These are phyloP conservation scores for Tetrahymena borealis DNA, from an alignment of 73 alveolate species.

Conservation along the genomic window DNA sequence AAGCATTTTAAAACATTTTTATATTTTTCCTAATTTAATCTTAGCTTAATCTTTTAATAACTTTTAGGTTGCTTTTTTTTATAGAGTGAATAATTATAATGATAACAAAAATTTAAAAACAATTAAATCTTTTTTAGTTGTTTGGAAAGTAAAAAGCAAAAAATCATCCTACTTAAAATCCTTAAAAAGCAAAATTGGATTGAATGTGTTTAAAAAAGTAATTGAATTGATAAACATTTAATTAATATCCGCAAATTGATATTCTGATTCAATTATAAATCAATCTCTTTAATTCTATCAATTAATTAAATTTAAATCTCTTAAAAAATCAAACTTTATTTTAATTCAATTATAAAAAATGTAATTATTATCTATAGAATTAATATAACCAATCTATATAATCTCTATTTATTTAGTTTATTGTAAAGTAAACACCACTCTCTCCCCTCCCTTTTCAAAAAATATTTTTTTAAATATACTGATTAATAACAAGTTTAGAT, in stretches of 20 bases:
- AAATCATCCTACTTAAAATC: neutral
- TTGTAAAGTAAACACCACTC: too few relatives aligned
- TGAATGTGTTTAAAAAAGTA: neutral
- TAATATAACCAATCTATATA: too few relatives aligned
- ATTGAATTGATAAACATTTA: neutral
- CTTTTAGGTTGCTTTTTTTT: neutral
- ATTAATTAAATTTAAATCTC: too few relatives aligned
- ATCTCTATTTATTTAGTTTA: too few relatives aligned
- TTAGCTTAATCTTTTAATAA: too few relatives aligned
- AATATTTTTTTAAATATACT: too few relatives aligned
- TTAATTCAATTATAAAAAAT: too few relatives aligned
- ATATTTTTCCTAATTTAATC: neutral
- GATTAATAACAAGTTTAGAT: too few relatives aligned
- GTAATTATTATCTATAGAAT: too few relatives aligned
- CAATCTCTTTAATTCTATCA: neutral
- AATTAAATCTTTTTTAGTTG: neutral
- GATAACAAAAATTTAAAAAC: neutral
- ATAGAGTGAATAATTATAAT: neutral
- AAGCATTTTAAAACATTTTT: neutral
- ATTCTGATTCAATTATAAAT: neutral
- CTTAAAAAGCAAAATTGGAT: neutral
- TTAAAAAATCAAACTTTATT: too few relatives aligned
- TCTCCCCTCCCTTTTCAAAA: too few relatives aligned
- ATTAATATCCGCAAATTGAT: neutral
- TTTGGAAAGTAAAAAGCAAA: neutral